These are phyloP conservation scores for Penicillium daleae DNA, from an alignment of 495 filamentous ascomycete species.

Conservation along the genomic window DNA sequence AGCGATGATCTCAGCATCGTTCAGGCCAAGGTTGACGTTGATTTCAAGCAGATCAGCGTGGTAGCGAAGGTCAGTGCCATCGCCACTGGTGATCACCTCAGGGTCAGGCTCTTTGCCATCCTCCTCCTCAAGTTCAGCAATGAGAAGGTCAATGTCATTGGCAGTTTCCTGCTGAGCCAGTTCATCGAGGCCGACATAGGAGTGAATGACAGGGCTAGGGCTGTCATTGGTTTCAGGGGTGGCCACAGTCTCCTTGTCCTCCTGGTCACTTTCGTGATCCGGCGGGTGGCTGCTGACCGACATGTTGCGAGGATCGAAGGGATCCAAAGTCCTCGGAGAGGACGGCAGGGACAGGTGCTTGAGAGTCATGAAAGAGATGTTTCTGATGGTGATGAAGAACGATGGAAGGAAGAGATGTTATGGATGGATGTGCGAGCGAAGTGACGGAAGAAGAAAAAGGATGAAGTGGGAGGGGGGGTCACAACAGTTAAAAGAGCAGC, in stretches of 20 bases:
- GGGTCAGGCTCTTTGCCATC: constrained; percentile 67
- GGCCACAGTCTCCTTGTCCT: constrained; percentile 7
- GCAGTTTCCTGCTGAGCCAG: constrained; percentile 32
- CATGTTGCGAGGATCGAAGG: background rate
- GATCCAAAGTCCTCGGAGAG: background rate
- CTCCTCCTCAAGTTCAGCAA: constrained; percentile 79
- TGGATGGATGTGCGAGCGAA: background rate
- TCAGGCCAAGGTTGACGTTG: constrained; percentile 70
- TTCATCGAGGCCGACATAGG: background rate
- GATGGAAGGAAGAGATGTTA: constrained; percentile 1
- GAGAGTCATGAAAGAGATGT: background rate
- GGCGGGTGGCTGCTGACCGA: constrained; percentile 11
- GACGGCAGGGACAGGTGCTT: background rate
- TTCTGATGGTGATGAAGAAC: background rate
- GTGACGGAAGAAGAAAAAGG: background rate
- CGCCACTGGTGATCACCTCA: constrained; percentile 51
- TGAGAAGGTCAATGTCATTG: constrained; percentile 78
- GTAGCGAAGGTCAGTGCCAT: constrained; percentile 47
- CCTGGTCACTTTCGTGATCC: background rate
- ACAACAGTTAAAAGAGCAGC: background rate
- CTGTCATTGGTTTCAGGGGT: background rate
- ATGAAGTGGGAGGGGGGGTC: background rate
- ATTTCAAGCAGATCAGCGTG: constrained; percentile 74
- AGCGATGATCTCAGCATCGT: constrained; percentile 63
- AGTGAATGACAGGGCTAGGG: background rate